Evolutionary conservation across 2,329 filamentous ascomycete species (phyloP).

Genomic region (Clarireedia paspali): DNA sequence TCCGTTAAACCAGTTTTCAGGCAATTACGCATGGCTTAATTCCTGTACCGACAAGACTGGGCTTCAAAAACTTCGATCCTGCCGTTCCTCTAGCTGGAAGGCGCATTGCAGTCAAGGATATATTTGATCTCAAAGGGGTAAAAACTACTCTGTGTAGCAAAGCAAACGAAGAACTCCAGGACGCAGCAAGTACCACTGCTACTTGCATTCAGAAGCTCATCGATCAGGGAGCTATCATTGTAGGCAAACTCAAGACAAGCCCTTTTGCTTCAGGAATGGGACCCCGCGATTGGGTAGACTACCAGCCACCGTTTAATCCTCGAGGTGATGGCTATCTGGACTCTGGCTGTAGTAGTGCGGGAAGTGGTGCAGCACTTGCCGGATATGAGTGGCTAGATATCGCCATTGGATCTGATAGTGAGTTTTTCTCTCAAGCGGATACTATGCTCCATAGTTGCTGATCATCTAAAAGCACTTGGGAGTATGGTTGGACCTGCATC

Average conservation of each 20-base stretch:
- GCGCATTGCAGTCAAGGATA: constrained; percentile 55
- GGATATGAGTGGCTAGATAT: constrained; percentile 42
- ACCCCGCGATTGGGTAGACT: constrained; percentile 37
- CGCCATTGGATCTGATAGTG: constrained; percentile 39
- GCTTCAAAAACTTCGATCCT: neutral
- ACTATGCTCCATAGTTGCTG: neutral
- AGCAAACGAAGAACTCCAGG: constrained; percentile 46
- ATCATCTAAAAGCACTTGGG: constrained; percentile 8
- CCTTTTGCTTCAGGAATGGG: constrained; percentile 33
- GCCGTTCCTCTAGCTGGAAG: constrained; percentile 46
- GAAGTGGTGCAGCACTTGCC: constrained; percentile 35
- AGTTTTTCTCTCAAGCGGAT: neutral
- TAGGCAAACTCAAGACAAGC: constrained; percentile 44
- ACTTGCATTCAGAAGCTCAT: constrained; percentile 46
- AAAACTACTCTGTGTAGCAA: constrained; percentile 48
- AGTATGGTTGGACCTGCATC: constrained; percentile 19
- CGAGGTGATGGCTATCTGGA: constrained; percentile 39
- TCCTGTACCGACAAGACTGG: constrained; percentile 1
- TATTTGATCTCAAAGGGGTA: constrained; percentile 49
- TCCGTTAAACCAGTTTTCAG: neutral
- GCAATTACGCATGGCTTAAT: neutral
- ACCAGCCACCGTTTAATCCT: constrained; percentile 32
- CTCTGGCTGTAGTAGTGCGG: constrained; percentile 39
- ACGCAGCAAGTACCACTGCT: constrained; percentile 37
- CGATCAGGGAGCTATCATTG: constrained; percentile 48